A percentile compares a stretch with the other conserved stretches of the same genome.
These are phyloP conservation scores for Kazachstania kunashirensis DNA, from an alignment of 805 yeast genomes.

Conservation along the genomic window DNA sequence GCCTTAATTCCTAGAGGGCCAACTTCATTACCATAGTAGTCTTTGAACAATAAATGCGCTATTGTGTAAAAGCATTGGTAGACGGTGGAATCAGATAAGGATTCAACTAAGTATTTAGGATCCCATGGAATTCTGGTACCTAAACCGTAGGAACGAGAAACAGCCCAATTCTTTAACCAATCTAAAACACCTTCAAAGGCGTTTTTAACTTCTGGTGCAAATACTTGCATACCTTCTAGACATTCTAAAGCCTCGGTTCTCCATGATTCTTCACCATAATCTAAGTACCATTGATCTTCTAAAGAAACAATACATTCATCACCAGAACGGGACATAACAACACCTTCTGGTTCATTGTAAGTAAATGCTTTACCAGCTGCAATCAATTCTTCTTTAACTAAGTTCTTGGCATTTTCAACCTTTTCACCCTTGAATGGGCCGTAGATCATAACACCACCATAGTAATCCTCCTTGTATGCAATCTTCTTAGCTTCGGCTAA, in stretches of 20 bases:
- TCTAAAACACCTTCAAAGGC: slow-evolving; percentile 90
- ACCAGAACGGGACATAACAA: slow-evolving; percentile 88
- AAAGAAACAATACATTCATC: slow-evolving; percentile 93
- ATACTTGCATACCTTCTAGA: slow-evolving; percentile 65
- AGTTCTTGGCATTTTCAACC: slow-evolving; percentile 85
- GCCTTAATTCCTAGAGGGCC: slow-evolving; percentile 71
- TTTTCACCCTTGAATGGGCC: slow-evolving; percentile 83
- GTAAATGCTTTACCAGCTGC: slow-evolving; percentile 72
- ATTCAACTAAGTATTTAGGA: slow-evolving; percentile 82
- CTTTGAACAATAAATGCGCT: slow-evolving; percentile 75
- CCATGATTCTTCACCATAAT: slow-evolving; percentile 94
- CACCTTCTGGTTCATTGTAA: slow-evolving; percentile 89
- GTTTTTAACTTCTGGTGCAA: slow-evolving; percentile 71
- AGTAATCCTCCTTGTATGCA: slow-evolving; percentile 94
- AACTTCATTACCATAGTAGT: slow-evolving; percentile 64
- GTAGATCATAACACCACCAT: slow-evolving; percentile 70
- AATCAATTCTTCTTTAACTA: slow-evolving; percentile 73
- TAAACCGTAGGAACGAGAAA: slow-evolving; percentile 90
- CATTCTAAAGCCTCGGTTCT: slow-evolving; percentile 71
- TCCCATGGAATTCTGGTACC: slow-evolving; percentile 98
- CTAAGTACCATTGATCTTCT: slow-evolving; percentile 97
- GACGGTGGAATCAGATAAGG: slow-evolving; percentile 89
- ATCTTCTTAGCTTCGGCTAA: slow-evolving; percentile 87
- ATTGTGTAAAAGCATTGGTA: slow-evolving; percentile 94
- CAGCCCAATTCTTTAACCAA: slow-evolving; percentile 98